These are phyloP conservation scores for Aspergillus awamori DNA, from an alignment of 2,329 filamentous ascomycete genomes.

Conservation along the genomic window DNA sequence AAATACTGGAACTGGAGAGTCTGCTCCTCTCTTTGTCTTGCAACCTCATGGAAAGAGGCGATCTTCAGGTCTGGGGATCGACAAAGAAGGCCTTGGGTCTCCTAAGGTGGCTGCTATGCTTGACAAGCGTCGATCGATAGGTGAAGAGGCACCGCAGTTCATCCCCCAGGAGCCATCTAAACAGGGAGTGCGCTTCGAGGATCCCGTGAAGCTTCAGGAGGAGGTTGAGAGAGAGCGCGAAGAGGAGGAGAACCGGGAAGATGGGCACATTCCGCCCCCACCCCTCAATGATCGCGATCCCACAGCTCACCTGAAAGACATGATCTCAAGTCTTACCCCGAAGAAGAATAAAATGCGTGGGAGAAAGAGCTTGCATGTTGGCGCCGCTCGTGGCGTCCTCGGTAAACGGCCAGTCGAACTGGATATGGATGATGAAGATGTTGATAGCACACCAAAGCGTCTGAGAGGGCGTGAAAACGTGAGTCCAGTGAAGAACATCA, in stretches of 20 bases:
- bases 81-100: slow-evolving; percentile 72
- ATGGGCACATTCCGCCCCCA: slow-evolving; percentile 48
- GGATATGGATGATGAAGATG: slow-evolving; percentile 63
- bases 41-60: slow-evolving; percentile 60
- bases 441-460: slow-evolving; percentile 63
- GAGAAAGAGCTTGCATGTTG: slow-evolving; percentile 76
- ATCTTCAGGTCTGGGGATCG: slow-evolving; percentile 70
- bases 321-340: slow-evolving; percentile 77
- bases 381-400: slow-evolving; percentile 71
- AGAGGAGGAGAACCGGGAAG: slow-evolving; percentile 65
- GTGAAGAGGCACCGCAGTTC: slow-evolving; percentile 67
- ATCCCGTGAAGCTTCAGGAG: slow-evolving; percentile 64
- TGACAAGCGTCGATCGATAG: slow-evolving; percentile 71
- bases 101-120: slow-evolving; percentile 72
- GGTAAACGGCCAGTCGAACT: slow-evolving; percentile 75
- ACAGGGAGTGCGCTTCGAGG: slow-evolving; percentile 63
- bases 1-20: slow-evolving; percentile 57
- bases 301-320: slow-evolving; percentile 70
- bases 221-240: slow-evolving; percentile 66
- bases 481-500: slow-evolving; percentile 76
- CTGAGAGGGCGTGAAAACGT: slow-evolving; percentile 67
- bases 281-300: slow-evolving; percentile 54
- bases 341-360: slow-evolving; percentile 69
- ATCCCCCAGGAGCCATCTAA: slow-evolving; percentile 53
- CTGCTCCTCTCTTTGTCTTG: slow-evolving; percentile 66